phyloP scores from a whole-genome alignment of 805 yeast genomes.

The Candida oleophila region DNA sequence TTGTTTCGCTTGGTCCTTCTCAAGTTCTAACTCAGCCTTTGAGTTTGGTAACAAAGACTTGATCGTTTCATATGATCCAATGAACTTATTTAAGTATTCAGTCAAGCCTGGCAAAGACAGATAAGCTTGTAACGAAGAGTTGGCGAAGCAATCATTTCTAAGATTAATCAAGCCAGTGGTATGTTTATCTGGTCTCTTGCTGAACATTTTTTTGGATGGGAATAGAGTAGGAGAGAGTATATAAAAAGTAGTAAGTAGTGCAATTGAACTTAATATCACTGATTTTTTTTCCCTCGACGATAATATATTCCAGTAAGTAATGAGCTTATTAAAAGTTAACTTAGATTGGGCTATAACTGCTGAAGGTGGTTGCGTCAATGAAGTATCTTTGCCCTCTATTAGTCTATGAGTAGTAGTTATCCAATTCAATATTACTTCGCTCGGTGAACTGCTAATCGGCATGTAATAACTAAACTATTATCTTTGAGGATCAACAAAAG shows the following conservation, averaged over 20 bases:
- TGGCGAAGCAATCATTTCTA: constrained; percentile 91
- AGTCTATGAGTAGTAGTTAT: background rate
- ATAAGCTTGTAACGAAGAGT: constrained; percentile 80
- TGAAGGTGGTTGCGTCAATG: background rate
- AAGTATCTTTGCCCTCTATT: background rate
- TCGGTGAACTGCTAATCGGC: background rate
- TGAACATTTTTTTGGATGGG: constrained; percentile 30
- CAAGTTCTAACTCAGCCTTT: constrained; percentile 7
- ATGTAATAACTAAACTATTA: too few relatives aligned
- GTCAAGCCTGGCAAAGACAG: constrained; percentile 60
- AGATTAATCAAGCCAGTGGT: constrained; percentile 83
- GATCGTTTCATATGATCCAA: constrained; percentile 24
- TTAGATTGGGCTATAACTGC: background rate
- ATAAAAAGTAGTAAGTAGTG: constrained; percentile 1
- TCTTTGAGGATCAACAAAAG: too few relatives aligned
- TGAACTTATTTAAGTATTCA: constrained; percentile 49
- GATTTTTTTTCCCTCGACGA: background rate
- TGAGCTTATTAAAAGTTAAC: background rate
- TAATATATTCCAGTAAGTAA: background rate
- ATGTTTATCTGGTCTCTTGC: constrained; percentile 63
- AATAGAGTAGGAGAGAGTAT: constrained; percentile 5
- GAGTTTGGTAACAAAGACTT: constrained; percentile 12
- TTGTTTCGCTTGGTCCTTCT: constrained; percentile 3
- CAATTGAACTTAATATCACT: background rate
- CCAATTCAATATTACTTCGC: background rate